Base-by-base conservation (phyloP, 164 flowering plant genomes). In the Paratinospora sagittata region DNA sequence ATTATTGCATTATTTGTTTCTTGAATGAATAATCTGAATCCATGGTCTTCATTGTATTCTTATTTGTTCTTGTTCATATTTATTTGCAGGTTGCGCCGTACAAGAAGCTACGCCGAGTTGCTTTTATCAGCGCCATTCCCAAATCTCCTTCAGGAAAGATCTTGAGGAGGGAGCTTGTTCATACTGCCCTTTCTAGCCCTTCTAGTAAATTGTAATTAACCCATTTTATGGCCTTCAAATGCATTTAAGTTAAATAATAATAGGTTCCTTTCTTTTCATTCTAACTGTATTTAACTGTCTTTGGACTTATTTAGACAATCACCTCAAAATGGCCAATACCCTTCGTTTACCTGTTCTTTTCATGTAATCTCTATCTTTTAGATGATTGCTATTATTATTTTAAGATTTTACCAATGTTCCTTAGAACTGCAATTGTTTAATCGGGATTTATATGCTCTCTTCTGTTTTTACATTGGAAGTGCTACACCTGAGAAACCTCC, bases 81-180 rank as follows among this genome's bases (percentile, higher is more conserved):
- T 24, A 11, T 76, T 65, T 65, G 69, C 80, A 90, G 97, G 97
- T 91, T 72, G 90, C 97, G 41, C 95, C 97, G 17, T 91, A 88
- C 80, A 91, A 89, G 83, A 91, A 85, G 82, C 74, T 91, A 62
- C 76, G 95, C 4, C 81, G 86, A 0, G 89, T 91, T 19, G 82
- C 86, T 47, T 89, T 89, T 66, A 71, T 86, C 43, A 77, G 75
- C 67, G 49, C 87, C 1, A 87, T 91, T 68, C 95, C 97, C 17
- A 89, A 85, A 77, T 74, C 81, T 73, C 84, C 90, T 19, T 84
- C 93, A 0, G 97, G 97, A 30, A 91, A 91, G 84, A 86, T 89
- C 49, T 71, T 88, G 71, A 84, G 95, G 69, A 82, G 85, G 78
- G 97, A 87, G 75, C 78, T 90, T 33, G 70, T 88, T 9, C 74